Evolutionary conservation across 1,139 yeast genomes (phyloP), one percentile per base, ranked within the genome.

Genomic region (Scheffersomyces insectosa): DNA sequence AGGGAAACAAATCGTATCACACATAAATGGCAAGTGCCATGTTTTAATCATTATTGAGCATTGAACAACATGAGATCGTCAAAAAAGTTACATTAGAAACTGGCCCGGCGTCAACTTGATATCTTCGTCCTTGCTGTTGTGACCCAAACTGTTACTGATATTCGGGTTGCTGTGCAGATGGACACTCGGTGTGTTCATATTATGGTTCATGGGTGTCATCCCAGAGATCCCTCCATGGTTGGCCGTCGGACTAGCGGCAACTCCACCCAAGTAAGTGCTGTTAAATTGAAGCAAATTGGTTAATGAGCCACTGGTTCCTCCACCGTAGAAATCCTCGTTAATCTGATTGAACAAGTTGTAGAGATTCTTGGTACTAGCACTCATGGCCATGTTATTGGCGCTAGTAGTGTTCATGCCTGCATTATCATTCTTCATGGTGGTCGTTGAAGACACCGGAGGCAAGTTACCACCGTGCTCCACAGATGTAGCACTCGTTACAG

Each of bases 271-370:
- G 4, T 10, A 31, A 20, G 34, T 31, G 23, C 13, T 31, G 28
- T 50, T 57, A 37, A 63, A 57, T 39, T 60, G 69, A 33, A 65
- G 56, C 42, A 66, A 54, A 46, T 66, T 64, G 28, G 66, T 60
- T 44, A 66, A 56, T 47, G 67, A 63, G 31, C 50, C 60, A 36
- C 49, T 50, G 12, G 55, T 51, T 30, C 53, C 52, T 28, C 36
- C 40, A 3, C 48, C 54, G 28, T 56, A 50, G 16, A 58, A 54
- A 38, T 62, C 68, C 41, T 63, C 68, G 42, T 56, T 60, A 39
- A 63, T 60, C 41, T 55, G 68, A 33, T 60, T 62, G 49, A 67
- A 66, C 39, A 66, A 51, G 42, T 63, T 64, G 50, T 62, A 43
- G 50, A 56, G 42, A 45, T 55, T 57, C 34, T 49, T 57, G 23